These are phyloP conservation scores for Cryphonectria radicalis DNA, from an alignment of 2,329 filamentous ascomycete genomes.

Conservation along the genomic window DNA sequence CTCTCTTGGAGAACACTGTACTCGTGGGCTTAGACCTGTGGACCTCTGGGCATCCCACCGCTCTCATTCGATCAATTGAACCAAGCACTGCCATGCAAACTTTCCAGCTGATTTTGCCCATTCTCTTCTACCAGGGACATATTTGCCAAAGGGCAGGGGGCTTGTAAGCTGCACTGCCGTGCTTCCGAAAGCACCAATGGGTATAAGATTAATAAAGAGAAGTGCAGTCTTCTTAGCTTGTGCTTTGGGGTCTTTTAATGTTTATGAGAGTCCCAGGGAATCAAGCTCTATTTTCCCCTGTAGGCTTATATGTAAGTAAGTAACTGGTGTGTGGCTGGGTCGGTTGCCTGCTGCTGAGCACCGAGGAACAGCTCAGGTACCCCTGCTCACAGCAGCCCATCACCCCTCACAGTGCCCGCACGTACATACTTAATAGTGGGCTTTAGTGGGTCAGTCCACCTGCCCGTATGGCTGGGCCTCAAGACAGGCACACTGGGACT, in stretches of 20 bases:
- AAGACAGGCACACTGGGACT: background rate
- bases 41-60: too few relatives aligned
- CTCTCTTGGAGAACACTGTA: background rate
- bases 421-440: background rate
- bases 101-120: background rate
- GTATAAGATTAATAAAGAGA: background rate
- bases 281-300: background rate
- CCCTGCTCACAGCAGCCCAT: background rate
- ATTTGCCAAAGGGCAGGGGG: background rate
- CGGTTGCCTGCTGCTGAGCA: background rate
- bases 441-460: background rate
- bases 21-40: too few relatives aligned
- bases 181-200: background rate
- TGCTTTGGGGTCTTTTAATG: background rate
- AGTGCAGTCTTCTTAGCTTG: background rate
- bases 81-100: too few relatives aligned
- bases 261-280: background rate
- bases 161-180: background rate
- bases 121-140: background rate
- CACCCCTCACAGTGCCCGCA: conserved; percentile 5
- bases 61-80: too few relatives aligned
- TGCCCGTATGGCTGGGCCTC: background rate
- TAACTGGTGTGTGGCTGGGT: background rate
- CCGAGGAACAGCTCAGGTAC: background rate
- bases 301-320: background rate